Conservation (phyloP, 2,329 filamentous ascomycete species). For the Didymella pomorum region DNA sequence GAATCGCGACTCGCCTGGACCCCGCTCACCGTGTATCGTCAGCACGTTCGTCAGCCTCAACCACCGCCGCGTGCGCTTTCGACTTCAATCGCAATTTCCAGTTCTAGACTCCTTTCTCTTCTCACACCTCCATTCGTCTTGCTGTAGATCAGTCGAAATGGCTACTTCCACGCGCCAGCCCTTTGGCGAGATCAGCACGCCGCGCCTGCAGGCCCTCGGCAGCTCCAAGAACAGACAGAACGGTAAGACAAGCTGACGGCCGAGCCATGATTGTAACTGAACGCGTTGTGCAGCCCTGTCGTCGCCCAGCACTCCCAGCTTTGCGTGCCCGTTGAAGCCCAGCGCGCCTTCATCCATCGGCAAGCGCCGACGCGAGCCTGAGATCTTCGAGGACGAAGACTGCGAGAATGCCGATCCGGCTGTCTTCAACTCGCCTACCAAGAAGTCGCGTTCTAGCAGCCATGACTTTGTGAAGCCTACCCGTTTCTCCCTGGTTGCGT, state of each 20-base stretch:
- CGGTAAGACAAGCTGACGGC: conserved; percentile 48
- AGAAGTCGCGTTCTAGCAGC: conserved; percentile 59
- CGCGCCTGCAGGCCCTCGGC: conserved; percentile 74
- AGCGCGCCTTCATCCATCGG: conserved; percentile 40
- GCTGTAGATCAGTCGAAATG: conserved; percentile 29
- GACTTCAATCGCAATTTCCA: not conserved
- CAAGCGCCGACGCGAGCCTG: conserved; percentile 57
- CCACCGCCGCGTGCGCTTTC: conserved; percentile 1
- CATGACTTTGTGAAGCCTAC: conserved; percentile 52
- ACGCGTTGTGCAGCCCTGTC: conserved; percentile 41
- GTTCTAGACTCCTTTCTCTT: not conserved
- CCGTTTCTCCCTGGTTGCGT: conserved; percentile 49
- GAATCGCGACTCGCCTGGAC: conserved; percentile 7
- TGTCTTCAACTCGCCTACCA: conserved; percentile 59
- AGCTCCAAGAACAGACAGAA: conserved; percentile 81
- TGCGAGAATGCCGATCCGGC: conserved; percentile 67
- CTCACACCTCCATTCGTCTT: not conserved
- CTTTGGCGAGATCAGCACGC: conserved; percentile 74
- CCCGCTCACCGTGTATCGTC: conserved; percentile 14
- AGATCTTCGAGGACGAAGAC: conserved; percentile 59
- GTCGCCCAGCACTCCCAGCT: conserved; percentile 29
- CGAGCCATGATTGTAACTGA: conserved; percentile 26
- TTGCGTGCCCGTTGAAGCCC: conserved; percentile 47
- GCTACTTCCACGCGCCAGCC: conserved; percentile 69
- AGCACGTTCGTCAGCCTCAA: conserved; percentile 6